Conservation (phyloP, 2,329 filamentous ascomycete genomes). For the Ceratocystis variospora region DNA sequence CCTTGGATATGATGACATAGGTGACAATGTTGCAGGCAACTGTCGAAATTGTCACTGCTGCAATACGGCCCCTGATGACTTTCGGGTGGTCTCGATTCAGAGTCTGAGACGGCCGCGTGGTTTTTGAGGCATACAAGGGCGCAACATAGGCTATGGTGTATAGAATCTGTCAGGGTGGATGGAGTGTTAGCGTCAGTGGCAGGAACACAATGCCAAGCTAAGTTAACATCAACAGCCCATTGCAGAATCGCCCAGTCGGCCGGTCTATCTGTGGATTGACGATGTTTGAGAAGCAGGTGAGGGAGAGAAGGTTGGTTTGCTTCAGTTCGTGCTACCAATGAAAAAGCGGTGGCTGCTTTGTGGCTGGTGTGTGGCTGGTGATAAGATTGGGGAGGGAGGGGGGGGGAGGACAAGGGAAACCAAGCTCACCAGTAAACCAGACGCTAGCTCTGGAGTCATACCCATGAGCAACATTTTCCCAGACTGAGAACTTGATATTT, state of each 20-base stretch:
- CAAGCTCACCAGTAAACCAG: conserved; percentile 24
- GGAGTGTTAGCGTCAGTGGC: conserved; percentile 10
- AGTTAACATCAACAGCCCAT: background rate
- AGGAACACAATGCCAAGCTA: conserved; percentile 12
- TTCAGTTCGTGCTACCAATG: background rate
- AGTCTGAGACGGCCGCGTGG: conserved; percentile 63
- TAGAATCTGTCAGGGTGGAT: conserved; percentile 38
- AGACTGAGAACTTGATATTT: background rate
- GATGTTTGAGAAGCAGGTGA: background rate
- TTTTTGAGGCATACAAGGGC: conserved; percentile 72
- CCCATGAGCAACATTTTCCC: background rate
- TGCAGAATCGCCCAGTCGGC: background rate
- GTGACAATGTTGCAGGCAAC: conserved; percentile 49
- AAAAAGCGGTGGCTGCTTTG: background rate
- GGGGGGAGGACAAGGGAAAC: background rate
- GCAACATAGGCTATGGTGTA: conserved; percentile 85
- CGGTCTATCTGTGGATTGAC: background rate
- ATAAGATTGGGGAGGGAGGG: conserved; percentile 11
- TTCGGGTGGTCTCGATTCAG: conserved; percentile 77
- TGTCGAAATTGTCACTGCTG: conserved; percentile 66
- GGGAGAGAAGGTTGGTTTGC: background rate
- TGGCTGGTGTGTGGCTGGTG: conserved; percentile 13
- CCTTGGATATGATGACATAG: conserved; percentile 47
- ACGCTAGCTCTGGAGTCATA: conserved; percentile 9
- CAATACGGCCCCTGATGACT: conserved; percentile 75